Conservation (phyloP, 129 eudicot genomes). For the Arctium lappa region DNA sequence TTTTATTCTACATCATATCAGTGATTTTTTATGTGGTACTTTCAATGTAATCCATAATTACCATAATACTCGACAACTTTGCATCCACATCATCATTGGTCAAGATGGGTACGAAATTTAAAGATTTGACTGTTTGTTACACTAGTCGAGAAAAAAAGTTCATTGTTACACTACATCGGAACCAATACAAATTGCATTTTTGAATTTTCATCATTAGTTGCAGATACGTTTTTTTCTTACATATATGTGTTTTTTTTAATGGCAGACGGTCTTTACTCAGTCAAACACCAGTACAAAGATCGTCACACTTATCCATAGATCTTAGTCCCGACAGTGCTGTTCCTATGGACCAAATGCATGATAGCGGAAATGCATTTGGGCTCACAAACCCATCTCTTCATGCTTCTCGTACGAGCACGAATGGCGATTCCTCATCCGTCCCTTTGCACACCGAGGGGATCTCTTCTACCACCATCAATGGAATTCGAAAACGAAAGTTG, state of each 20-base stretch:
- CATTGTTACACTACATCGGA: too few relatives aligned
- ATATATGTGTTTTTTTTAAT: background rate
- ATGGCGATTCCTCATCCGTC: slow-evolving; percentile 27
- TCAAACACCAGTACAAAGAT: slow-evolving; percentile 61
- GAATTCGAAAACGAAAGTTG: slow-evolving; percentile 55
- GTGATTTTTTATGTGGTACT: background rate
- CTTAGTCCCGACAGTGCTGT: slow-evolving; percentile 40
- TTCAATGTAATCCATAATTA: background rate
- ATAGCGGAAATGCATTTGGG: slow-evolving; percentile 38
- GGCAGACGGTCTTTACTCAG: slow-evolving; percentile 88
- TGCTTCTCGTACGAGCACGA: slow-evolving; percentile 33
- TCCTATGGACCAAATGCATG: slow-evolving; percentile 21
- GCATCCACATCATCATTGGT: background rate
- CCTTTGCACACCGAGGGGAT: slow-evolving; percentile 16
- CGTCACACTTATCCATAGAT: slow-evolving; percentile 22
- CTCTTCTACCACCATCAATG: slow-evolving; percentile 11
- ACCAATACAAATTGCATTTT: background rate
- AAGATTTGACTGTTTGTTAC: background rate
- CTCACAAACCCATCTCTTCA: slow-evolving; percentile 26
- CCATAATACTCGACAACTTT: background rate
- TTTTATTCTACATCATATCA: background rate
- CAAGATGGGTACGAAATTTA: background rate
- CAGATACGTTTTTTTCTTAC: background rate
- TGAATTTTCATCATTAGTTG: background rate
- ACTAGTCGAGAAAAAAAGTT: background rate